phyloP scores from a whole-genome alignment of 192 early-diverging fungal genomes.

The Podila minutissima region DNA sequence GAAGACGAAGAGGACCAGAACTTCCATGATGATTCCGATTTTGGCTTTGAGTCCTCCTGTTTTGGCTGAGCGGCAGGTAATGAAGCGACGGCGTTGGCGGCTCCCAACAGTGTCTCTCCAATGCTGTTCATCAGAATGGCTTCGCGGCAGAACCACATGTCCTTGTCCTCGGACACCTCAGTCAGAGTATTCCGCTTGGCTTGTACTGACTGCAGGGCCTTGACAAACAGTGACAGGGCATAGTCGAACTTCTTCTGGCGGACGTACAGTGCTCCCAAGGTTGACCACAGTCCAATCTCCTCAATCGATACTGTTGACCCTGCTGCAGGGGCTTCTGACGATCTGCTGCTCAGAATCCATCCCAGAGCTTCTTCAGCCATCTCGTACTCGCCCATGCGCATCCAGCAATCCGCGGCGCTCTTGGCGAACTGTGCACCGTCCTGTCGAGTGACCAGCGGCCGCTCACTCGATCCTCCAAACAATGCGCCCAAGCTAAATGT shows the following conservation, averaged over 20 bases:
- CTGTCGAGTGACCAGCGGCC: conserved; percentile 26
- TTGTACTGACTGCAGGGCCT: conserved; percentile 52
- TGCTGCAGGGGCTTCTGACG: neutral
- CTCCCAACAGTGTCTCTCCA: conserved; percentile 58
- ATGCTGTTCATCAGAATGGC: conserved; percentile 65
- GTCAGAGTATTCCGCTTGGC: conserved; percentile 8
- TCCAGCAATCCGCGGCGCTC: conserved; percentile 39
- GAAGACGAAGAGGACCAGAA: conserved; percentile 34
- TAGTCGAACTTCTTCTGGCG: conserved; percentile 55
- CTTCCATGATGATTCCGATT: conserved; percentile 31
- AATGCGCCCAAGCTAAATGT: neutral
- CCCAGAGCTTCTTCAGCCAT: conserved; percentile 42
- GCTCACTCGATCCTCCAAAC: neutral
- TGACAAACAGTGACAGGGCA: conserved; percentile 58
- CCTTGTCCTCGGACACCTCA: neutral
- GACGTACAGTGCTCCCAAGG: conserved; percentile 62
- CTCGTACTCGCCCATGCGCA: conserved; percentile 40
- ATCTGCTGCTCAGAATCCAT: conserved; percentile 52
- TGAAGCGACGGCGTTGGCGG: conserved; percentile 8
- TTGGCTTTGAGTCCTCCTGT: neutral
- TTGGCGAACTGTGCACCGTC: conserved; percentile 28
- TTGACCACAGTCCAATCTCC: conserved; percentile 32
- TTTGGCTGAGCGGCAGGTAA: neutral
- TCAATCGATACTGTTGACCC: conserved; percentile 7
- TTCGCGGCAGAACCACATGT: conserved; percentile 54